These are phyloP conservation scores for Verticillium dahliae DNA, from an alignment of 2,329 filamentous ascomycete species.

Conservation along the genomic window DNA sequence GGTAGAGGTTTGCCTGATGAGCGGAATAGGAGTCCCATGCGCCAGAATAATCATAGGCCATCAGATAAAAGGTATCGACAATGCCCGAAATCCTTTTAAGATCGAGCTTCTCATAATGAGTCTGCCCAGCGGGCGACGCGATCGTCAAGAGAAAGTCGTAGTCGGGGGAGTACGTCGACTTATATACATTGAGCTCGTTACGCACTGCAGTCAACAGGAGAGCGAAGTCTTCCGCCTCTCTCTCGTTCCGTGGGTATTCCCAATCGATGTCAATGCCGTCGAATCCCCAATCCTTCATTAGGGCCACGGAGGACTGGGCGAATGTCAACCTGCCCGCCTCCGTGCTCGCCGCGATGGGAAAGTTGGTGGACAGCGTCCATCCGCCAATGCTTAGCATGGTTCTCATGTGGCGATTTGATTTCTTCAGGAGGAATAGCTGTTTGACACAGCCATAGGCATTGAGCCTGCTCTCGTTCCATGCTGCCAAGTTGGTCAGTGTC, in stretches of 20 bases:
- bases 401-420: conserved; percentile 74
- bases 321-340: conserved; percentile 63
- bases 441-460: conserved; percentile 88
- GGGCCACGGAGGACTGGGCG: conserved; percentile 63
- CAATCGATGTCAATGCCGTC: conserved; percentile 63
- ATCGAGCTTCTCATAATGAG: conserved; percentile 57
- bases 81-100: conserved; percentile 30
- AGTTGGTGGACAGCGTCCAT: conserved; percentile 87
- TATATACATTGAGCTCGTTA: conserved; percentile 51
- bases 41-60: conserved; percentile 86
- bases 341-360: conserved; percentile 66
- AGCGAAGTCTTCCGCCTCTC: conserved; percentile 52
- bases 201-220: conserved; percentile 52
- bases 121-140: conserved; percentile 54
- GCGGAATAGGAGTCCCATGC: conserved; percentile 68
- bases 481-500: conserved; percentile 14
- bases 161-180: conserved; percentile 30
- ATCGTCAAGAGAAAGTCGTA: conserved; percentile 59
- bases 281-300: conserved; percentile 77
- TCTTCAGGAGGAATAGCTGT: conserved; percentile 80
- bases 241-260: conserved; percentile 47
- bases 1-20: conserved; percentile 75
- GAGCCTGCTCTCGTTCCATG: conserved; percentile 62
- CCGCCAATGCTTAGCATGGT: conserved; percentile 81
- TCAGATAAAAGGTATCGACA: conserved; percentile 59